These are phyloP conservation scores for Elsinoe fawcettii DNA, from an alignment of 2,329 filamentous ascomycete genomes.

Conservation along the genomic window DNA sequence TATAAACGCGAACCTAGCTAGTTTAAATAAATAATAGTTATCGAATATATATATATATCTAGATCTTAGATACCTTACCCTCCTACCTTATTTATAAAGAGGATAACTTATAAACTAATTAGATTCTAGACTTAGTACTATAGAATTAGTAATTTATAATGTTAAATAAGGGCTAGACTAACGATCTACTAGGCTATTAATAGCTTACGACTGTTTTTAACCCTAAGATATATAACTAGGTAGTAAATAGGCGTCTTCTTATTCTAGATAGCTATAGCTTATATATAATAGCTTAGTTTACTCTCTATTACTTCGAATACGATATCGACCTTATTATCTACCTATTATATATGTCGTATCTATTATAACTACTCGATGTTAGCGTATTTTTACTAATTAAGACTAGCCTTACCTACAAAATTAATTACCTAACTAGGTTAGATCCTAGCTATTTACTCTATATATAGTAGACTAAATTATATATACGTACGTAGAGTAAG, in stretches of 20 bases:
- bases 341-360: not conserved
- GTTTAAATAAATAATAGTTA: not conserved
- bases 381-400: too few relatives aligned
- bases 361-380: too few relatives aligned
- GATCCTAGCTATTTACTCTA: not conserved
- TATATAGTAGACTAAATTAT: not conserved
- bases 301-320: not conserved
- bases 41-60: not conserved
- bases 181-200: not conserved
- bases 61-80: not conserved
- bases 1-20: not conserved
- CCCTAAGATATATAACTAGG: not conserved
- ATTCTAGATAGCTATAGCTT: not conserved
- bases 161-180: not conserved
- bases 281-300: not conserved
- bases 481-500: not conserved
- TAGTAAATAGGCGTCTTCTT: not conserved
- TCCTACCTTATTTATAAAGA: not conserved
- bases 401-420: not conserved
- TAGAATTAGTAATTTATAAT: not conserved
- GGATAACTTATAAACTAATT: not conserved
- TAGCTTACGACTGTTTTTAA: not conserved
- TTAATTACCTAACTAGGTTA: not conserved
- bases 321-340: not conserved
- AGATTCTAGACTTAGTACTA: not conserved